Percentiles rank a stretch among this genome's conserved stretches.
phyloP scores from a whole-genome alignment of 345 rosid genomes.

The Sisymbrium irio region DNA sequence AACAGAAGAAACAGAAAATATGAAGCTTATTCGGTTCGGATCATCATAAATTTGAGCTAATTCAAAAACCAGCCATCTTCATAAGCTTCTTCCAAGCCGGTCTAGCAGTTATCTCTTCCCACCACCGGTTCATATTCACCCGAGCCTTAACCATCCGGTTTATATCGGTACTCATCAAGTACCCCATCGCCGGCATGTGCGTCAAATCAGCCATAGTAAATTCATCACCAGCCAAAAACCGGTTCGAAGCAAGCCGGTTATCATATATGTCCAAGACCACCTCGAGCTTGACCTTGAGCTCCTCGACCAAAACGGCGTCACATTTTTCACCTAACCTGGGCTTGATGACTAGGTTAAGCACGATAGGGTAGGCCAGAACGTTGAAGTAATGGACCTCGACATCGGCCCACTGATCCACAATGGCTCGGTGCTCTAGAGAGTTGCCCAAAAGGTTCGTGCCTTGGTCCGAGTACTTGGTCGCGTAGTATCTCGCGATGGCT shows the following conservation, averaged over 20 bases:
- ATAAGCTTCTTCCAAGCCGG: conserved; percentile 76
- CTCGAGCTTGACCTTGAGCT: conserved; percentile 50
- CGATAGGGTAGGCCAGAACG: conserved; percentile 50
- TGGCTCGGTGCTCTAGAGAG: conserved; percentile 61
- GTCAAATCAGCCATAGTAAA: conserved; percentile 77
- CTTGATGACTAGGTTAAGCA: conserved; percentile 50
- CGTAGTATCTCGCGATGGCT: conserved; percentile 81
- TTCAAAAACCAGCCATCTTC: conserved; percentile 34
- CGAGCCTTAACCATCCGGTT: conserved; percentile 48
- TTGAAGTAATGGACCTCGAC: conserved; percentile 84
- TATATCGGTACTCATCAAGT: conserved; percentile 43
- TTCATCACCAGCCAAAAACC: conserved; percentile 66
- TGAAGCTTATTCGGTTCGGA: not conserved
- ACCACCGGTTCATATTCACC: conserved; percentile 60
- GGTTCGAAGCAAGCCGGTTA: conserved; percentile 45
- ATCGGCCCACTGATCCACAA: conserved; percentile 86
- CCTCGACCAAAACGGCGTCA: conserved; percentile 45
- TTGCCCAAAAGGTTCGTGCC: conserved; percentile 63
- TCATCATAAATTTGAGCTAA: not conserved
- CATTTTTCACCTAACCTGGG: conserved; percentile 56
- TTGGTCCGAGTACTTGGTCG: conserved; percentile 54
- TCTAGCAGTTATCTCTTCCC: conserved; percentile 64
- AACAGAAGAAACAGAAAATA: not conserved
- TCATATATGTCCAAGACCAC: conserved; percentile 69
- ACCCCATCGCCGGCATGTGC: conserved; percentile 58